Percentiles rank a stretch among this genome's conserved stretches.
Evolutionary conservation across 202 grass and related monocot genomes (phyloP).

Genomic region (Panicum hallii): DNA sequence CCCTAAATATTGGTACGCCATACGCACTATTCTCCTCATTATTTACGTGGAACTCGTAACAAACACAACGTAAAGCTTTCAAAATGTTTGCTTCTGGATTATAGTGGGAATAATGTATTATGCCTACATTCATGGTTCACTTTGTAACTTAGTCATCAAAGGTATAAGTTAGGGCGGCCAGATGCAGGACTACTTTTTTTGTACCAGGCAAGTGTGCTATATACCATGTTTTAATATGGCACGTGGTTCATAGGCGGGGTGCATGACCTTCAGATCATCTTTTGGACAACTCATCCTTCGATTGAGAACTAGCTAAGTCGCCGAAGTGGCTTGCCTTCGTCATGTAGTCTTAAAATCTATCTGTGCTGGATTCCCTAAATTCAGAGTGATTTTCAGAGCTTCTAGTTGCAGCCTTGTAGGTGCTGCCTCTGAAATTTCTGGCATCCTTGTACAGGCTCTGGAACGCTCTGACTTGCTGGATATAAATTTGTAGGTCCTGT

Average conservation of each 20-base stretch:
- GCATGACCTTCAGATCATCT: neutral
- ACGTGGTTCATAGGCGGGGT: too few relatives aligned
- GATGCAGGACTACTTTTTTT: neutral
- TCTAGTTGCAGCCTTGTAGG: neutral
- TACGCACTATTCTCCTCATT: neutral
- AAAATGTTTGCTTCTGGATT: neutral
- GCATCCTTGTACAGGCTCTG: neutral
- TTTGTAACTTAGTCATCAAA: neutral
- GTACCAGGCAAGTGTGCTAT: neutral
- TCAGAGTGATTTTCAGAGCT: neutral
- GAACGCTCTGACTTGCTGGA: too few relatives aligned
- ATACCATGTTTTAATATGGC: neutral
- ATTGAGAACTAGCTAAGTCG: too few relatives aligned
- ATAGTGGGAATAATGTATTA: neutral
- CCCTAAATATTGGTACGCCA: slow-evolving; percentile 65
- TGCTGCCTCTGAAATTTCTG: neutral
- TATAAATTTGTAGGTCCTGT: neutral
- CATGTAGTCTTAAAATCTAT: too few relatives aligned
- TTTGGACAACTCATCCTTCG: neutral
- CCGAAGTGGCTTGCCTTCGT: too few relatives aligned
- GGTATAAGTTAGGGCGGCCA: too few relatives aligned
- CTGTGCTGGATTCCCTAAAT: neutral
- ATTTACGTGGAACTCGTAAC: neutral
- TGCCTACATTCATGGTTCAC: neutral
- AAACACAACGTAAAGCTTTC: neutral